Percentiles rank a stretch among this genome's conserved stretches.
Conservation (phyloP, 2,329 filamentous ascomycete species). For the Fusarium veterinarium region DNA sequence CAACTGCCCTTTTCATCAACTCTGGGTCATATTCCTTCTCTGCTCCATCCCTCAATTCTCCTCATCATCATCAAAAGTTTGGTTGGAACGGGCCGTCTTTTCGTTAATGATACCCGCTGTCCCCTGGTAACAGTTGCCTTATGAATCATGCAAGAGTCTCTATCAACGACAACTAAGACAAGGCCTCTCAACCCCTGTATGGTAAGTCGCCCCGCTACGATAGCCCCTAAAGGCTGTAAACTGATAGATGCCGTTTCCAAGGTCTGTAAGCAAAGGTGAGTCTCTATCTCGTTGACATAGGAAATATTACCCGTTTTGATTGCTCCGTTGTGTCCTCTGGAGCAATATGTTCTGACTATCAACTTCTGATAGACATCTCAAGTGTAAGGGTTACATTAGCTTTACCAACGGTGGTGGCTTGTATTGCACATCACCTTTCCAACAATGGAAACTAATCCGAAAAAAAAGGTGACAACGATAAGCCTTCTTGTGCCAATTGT, state of each 20-base stretch:
- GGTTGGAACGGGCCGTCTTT: not conserved
- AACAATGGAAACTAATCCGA: not conserved
- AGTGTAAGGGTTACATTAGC: conserved; percentile 28
- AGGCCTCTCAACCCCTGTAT: conserved; percentile 41
- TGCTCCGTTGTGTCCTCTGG: not conserved
- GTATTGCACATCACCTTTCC: not conserved
- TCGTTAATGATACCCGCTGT: conserved; percentile 7
- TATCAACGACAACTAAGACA: conserved; percentile 4
- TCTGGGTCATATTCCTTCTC: not conserved
- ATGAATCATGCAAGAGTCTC: conserved; percentile 37
- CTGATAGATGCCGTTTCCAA: conserved; percentile 20
- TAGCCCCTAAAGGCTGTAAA: not conserved
- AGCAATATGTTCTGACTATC: conserved; percentile 12
- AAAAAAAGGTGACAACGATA: conserved; percentile 35
- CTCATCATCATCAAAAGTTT: conserved; percentile 7
- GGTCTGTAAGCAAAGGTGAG: conserved; percentile 42
- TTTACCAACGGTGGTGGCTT: not conserved
- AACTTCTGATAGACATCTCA: conserved; percentile 33
- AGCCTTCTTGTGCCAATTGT: conserved; percentile 43
- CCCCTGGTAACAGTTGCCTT: not conserved
- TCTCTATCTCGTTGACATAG: not conserved
- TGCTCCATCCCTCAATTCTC: conserved; percentile 7
- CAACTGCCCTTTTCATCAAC: conserved; percentile 25
- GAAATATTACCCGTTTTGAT: conserved; percentile 14
- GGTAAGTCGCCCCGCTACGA: conserved; percentile 18